These are phyloP conservation scores for Mycena polygramma DNA, from an alignment of 768 basidiomycete genomes.

Conservation along the genomic window DNA sequence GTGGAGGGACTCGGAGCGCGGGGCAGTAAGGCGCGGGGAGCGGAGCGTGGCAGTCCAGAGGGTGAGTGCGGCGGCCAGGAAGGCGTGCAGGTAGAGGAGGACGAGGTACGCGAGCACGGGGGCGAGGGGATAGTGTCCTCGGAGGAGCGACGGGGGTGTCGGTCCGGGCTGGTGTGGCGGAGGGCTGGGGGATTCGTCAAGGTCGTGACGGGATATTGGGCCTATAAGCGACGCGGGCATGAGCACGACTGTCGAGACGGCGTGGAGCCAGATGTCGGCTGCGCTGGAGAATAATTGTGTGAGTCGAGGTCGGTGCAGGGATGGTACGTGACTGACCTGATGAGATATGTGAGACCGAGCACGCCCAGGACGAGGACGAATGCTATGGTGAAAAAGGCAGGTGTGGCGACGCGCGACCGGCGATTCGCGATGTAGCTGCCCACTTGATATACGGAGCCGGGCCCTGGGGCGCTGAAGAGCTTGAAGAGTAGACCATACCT, in stretches of 20 bases:
- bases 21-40: slow-evolving; percentile 22
- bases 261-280: slow-evolving; percentile 37
- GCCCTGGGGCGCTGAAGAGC: slow-evolving; percentile 28
- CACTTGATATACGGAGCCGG: slow-evolving; percentile 14
- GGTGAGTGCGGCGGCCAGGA: slow-evolving; percentile 23
- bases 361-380: slow-evolving; percentile 23
- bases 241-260: slow-evolving; percentile 23
- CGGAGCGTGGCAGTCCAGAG: slow-evolving; percentile 25
- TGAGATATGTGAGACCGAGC: slow-evolving; percentile 21
- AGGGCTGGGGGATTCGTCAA: background rate
- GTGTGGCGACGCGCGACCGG: slow-evolving; percentile 18
- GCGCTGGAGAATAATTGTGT: background rate
- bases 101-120: slow-evolving; percentile 25
- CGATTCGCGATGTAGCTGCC: slow-evolving; percentile 23
- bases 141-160: background rate
- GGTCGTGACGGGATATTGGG: background rate
- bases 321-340: slow-evolving; percentile 16
- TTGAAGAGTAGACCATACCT: slow-evolving; percentile 37
- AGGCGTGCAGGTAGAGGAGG: slow-evolving; percentile 33
- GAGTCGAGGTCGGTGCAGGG: background rate
- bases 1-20: background rate
- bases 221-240: background rate
- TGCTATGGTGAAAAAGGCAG: slow-evolving; percentile 28
- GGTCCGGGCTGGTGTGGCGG: background rate
- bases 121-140: slow-evolving; percentile 34